phyloP scores from a whole-genome alignment of 2,329 filamentous ascomycete genomes.

The Fusarium decemcellulare region DNA sequence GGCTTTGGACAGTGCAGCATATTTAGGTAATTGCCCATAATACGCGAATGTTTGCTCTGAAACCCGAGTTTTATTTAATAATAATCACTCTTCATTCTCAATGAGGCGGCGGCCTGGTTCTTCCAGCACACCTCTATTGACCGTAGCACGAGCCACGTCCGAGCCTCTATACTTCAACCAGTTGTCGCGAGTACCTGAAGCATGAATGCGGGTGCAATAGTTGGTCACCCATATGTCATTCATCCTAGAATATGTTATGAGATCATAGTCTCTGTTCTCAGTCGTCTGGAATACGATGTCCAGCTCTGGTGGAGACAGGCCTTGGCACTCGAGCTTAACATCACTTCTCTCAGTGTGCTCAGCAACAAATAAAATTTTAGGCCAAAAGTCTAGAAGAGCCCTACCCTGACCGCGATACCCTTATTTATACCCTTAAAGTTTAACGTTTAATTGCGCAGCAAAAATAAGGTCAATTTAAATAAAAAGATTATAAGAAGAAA shows the following conservation, averaged over 20 bases:
- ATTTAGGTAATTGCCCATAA: no score
- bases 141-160: background rate
- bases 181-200: background rate
- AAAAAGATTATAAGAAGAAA: no score
- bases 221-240: background rate
- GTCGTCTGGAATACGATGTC: constrained; percentile 13
- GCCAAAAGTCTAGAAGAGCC: no score
- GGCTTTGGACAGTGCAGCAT: no score
- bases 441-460: no score
- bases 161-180: constrained; percentile 9
- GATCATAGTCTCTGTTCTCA: constrained; percentile 1
- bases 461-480: no score
- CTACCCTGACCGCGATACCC: no score
- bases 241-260: background rate
- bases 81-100: background rate
- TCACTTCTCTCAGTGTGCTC: background rate
- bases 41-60: no score
- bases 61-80: background rate
- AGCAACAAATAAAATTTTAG: constrained; percentile 11
- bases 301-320: background rate
- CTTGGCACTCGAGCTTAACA: background rate
- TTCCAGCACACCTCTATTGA: background rate
- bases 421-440: no score
- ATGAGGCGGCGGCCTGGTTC: background rate
- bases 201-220: constrained; percentile 4